Base-by-base conservation (phyloP, 495 filamentous ascomycete species). In the Penicillium ucsense region DNA sequence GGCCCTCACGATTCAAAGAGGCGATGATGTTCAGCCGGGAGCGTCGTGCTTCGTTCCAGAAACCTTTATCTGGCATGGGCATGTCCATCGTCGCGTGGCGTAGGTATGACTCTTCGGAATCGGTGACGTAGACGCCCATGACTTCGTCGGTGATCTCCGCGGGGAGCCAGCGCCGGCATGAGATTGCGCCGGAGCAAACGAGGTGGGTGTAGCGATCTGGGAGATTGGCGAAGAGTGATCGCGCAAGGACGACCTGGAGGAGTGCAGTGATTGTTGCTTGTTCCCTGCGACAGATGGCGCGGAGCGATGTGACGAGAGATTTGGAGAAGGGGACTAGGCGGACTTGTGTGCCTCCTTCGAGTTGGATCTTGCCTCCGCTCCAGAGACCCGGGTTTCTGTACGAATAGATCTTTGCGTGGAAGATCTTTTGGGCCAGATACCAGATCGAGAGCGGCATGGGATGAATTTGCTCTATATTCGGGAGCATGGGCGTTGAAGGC, bases 101-200 rank as follows among this genome's bases (percentile, higher is more conserved):
- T 3, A 36, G 9, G 32, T 57, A 57, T 8, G 34, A 35, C 12
- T 66, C 61, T n/a, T 39, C 38, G 11, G 46, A 52, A 3, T 61
- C 62, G 27, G 54, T 52, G 2, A 70, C 61, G 52, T 56, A 70
- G 9, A 68, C 66, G 28, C 71, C 70, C 48, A 74, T 70, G 0
- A 53, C 54, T 3, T 66, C 62, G 5, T 65, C 64, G 0, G 54
- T 60, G 35, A 66, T 59, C 5, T n/a, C 28, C n/a, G 57, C 57
- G 3, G 63, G 53, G 2, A 71, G 52, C 58, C 59, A 72, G 9
- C 59, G 54, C 3, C 70, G 66, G 27, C 57, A 46, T 31, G 68
- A 65, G 8, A 73, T 58, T 0, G 58, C 52, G 4, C 55, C 59
- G 8, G 46, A 51, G 36, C 57, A 62, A 2, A 35, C 29, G 7